These are phyloP conservation scores for Hygrocybe coccinea DNA, from an alignment of 768 basidiomycete species.

Conservation along the genomic window DNA sequence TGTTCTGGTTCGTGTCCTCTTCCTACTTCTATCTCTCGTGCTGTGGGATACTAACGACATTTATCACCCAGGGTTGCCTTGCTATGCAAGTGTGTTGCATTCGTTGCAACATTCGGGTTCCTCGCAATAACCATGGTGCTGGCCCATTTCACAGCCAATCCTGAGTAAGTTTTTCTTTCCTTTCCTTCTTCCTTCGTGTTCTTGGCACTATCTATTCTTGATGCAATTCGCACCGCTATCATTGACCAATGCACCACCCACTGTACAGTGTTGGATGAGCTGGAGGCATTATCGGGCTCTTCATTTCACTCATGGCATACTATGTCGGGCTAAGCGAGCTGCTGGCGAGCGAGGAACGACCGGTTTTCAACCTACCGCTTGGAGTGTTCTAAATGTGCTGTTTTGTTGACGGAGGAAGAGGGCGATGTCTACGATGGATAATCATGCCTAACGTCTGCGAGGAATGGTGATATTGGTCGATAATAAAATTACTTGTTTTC, in stretches of 20 bases:
- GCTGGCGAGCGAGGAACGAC: constrained; percentile 36
- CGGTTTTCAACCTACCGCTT: constrained; percentile 38
- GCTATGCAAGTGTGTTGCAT: constrained; percentile 38
- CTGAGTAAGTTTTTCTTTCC: not conserved
- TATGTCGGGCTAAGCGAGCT: constrained; percentile 45
- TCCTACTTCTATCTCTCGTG: not conserved
- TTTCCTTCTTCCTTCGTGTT: not conserved
- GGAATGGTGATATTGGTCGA: no score
- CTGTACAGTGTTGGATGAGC: constrained; percentile 16
- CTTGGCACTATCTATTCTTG: not conserved
- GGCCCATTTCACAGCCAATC: constrained; percentile 32
- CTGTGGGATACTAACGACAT: not conserved
- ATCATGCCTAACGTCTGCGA: no score
- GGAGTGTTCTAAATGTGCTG: constrained; percentile 27
- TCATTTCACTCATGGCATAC: constrained; percentile 46
- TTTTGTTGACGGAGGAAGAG: no score
- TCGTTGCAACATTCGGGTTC: constrained; percentile 36
- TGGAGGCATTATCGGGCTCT: constrained; percentile 43
- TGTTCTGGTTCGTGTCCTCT: constrained; percentile 50
- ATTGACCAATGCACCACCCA: not conserved
- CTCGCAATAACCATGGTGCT: constrained; percentile 39
- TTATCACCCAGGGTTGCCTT: constrained; percentile 25
- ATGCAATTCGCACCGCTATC: not conserved
- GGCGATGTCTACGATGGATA: no score
- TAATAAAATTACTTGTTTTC: no score